Evolutionary conservation across 2,329 filamentous ascomycete species (phyloP), one percentile per base, ranked within the genome.

Genomic region (Curvularia eragrostidis): DNA sequence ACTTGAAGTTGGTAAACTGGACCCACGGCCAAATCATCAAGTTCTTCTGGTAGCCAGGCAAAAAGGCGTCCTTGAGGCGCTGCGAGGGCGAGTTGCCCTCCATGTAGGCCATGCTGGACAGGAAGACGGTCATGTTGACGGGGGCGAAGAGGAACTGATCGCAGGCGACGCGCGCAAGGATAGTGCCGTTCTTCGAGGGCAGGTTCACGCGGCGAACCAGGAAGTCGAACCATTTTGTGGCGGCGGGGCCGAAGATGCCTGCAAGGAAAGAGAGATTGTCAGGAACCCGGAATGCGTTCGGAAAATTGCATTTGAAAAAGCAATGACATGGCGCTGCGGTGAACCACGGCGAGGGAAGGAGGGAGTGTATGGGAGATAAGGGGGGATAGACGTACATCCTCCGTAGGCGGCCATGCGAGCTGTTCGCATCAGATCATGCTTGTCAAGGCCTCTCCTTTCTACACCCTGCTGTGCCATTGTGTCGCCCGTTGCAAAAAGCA

Each of bases 401-500:
- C 91, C 91, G 75, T 95, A 95, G 58, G 89, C 79, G 42, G 87
- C 87, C 91, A 96, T 95, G 68, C 91, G 88, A 10, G 83, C 88
- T 28, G 91, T 93, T 52, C 91, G 86, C 26, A 81, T 80, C 36
- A 87, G 70, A 68, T 91, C 79, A 76, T 99, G 94, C 64, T 90
- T 89, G 67, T 89, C 80, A 24, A 90, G 66, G 18, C 93, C 93
- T 71, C 85, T 88, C 77, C 87, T 89, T 80, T 98, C 94, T 58
- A 99, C 91, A 34, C 87, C 83, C 80, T 98, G 94, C 79, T 99
- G 95, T 36, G 95, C 92, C 66, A 96, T 88, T 59, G 90, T 83
- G 80, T 99, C 95, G 70, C 95, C 95, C 13, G 93, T 91, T 57
- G 90, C 93, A 76, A 98, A 99, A 63, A 99, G 88, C 58, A 98